Conservation (phyloP, 2,329 filamentous ascomycete species). For the Parastagonospora avenae region DNA sequence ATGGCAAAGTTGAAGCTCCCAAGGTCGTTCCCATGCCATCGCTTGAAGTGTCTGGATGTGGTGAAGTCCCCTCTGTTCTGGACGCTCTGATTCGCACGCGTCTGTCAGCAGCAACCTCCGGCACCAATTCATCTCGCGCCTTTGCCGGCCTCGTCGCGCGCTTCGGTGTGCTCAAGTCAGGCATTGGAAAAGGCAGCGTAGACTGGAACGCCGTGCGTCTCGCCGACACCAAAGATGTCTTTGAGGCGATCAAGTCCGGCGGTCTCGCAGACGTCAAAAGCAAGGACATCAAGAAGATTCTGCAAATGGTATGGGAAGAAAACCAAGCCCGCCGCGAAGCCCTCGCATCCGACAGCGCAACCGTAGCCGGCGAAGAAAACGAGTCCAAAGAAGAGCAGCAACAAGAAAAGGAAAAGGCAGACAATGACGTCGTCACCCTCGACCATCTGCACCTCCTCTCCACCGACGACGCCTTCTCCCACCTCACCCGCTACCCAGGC, state of each 20-base stretch:
- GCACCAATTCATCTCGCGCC: conserved; percentile 67
- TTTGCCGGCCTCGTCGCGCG: conserved; percentile 67
- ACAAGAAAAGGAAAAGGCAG: conserved; percentile 61
- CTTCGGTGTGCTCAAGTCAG: conserved; percentile 67
- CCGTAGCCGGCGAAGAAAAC: conserved; percentile 49
- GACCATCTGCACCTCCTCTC: conserved; percentile 64
- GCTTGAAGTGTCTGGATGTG: conserved; percentile 71
- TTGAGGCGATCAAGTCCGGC: conserved; percentile 70
- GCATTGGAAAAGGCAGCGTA: conserved; percentile 72
- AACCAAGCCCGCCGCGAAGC: conserved; percentile 64
- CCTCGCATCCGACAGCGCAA: conserved; percentile 47
- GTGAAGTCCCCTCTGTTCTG: conserved; percentile 68
- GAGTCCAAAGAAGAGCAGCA: conserved; percentile 59
- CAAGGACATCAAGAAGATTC: conserved; percentile 72
- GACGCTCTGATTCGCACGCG: conserved; percentile 68
- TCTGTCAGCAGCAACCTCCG: conserved; percentile 65
- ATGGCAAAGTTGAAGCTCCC: conserved; percentile 69
- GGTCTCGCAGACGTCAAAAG: conserved; percentile 75
- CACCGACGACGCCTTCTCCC: conserved; percentile 62
- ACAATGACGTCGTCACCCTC: conserved; percentile 66
- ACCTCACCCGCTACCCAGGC: conserved; percentile 64
- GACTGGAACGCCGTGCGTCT: conserved; percentile 74
- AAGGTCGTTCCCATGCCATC: conserved; percentile 72
- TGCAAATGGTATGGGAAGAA: conserved; percentile 73
- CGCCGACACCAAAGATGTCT: conserved; percentile 65